Evolutionary conservation across 2,329 filamentous ascomycete genomes (phyloP), one percentile per base, ranked within the genome.

Genomic region (Biscogniauxia sp.): DNA sequence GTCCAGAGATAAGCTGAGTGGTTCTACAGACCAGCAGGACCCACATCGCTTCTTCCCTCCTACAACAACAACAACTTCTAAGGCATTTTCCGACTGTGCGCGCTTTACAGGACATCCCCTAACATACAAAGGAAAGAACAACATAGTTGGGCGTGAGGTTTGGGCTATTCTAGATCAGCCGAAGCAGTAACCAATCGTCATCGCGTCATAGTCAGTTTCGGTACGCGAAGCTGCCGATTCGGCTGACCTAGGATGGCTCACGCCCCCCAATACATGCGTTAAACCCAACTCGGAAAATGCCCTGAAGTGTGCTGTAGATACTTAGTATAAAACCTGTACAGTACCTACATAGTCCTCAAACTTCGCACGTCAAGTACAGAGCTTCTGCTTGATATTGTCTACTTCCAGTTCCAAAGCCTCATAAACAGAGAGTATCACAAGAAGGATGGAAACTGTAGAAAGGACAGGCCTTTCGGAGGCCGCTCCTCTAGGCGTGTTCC

Each of bases 391-490:
- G 26, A 7, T 37, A 2, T 37, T 17, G 7, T n/a, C 6, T 32
- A 6, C 26, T 25, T 19, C 52, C 17, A 28, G 6, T 15, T 54
- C 41, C 23, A 54, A 54, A 25, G 5, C 53, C 13, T 50, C 17
- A 6, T 9, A 17, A 55, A n/a, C 26, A 25, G 2, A 56, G 23
- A 23, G 5, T 23, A 23, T 23, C 23, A 5, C 23, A 5, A 23
- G 23, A 2, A 23, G 23, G 23, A 49, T 17, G 54, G 20, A 17
- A 37, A 65, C 65, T 61, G 20, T 45, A n/a, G 28, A 54, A 45
- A 26, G 32, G 11, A n/a, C 45, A 37, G 64, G 45, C 50, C 50
- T 53, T 55, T 41, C 19, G 37, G 65, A 57, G 53, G 25, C 45
- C 5, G 32, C 53, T 32, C 55, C 50, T 32, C 26, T 55, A 23